A percentile compares a stretch with the other conserved stretches of the same genome.
Conservation (phyloP, 2,329 filamentous ascomycete species). For the Fusarium sp. region DNA sequence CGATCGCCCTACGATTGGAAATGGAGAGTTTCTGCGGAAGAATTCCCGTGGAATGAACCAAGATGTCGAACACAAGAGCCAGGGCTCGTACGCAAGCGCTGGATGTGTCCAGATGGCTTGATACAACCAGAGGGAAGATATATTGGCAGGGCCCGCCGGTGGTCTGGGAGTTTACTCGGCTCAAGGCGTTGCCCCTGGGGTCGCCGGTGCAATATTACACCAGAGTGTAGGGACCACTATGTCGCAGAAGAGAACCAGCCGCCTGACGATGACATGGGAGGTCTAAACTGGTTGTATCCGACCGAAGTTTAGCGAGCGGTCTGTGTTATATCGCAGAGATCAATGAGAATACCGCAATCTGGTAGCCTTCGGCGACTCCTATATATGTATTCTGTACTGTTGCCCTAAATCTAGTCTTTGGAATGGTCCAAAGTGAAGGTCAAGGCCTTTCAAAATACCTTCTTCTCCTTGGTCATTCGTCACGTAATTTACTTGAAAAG, state of each 20-base stretch:
- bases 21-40: background rate
- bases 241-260: background rate
- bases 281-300: background rate
- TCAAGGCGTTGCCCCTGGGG: background rate
- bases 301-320: background rate
- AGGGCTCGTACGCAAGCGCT: conserved; percentile 6
- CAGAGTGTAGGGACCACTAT: background rate
- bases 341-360: background rate
- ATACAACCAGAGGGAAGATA: background rate
- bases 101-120: background rate
- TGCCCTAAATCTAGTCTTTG: too few species aligned
- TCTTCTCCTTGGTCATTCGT: background rate
- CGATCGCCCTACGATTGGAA: conserved; percentile 23
- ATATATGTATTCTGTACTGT: background rate
- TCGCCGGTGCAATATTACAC: rapidly evolving
- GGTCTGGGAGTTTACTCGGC: background rate
- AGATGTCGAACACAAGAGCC: background rate
- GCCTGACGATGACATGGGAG: background rate
- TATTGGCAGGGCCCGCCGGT: background rate
- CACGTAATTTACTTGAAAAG: background rate
- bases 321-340: background rate
- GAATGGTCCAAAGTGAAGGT: background rate
- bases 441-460: background rate
- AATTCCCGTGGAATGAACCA: background rate
- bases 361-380: background rate